Conservation (phyloP, 2,329 filamentous ascomycete genomes). For the Myriangium duriaei region DNA sequence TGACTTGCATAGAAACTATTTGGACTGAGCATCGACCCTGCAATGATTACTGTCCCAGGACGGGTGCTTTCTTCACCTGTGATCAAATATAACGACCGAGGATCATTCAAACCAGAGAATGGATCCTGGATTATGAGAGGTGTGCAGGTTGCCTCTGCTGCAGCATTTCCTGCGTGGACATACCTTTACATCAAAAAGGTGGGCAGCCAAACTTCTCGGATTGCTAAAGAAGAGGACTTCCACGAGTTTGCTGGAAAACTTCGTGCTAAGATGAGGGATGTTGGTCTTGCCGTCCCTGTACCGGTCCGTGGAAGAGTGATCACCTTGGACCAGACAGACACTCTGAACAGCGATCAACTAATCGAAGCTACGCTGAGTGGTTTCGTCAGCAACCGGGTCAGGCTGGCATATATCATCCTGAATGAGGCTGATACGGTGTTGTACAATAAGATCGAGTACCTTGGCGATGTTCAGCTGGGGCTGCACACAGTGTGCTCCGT, state of each 20-base stretch:
- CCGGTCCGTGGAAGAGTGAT: neutral
- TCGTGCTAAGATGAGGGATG: no score
- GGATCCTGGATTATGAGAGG: neutral
- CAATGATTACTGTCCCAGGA: neutral
- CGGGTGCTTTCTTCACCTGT: neutral
- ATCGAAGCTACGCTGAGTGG: no score
- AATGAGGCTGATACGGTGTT: neutral
- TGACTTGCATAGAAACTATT: no score
- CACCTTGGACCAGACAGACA: no score
- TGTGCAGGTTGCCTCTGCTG: neutral
- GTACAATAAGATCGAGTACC: constrained; percentile 55
- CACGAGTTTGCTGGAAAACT: no score
- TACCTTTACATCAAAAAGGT: no score
- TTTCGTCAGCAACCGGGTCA: no score
- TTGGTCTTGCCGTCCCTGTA: neutral
- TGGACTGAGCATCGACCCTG: neutral
- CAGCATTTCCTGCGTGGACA: neutral
- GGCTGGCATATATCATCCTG: neutral
- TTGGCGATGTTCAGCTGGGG: constrained; percentile 54
- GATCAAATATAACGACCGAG: neutral
- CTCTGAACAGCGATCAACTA: no score
- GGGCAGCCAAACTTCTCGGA: no score
- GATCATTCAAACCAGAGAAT: neutral
- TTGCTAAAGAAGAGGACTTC: no score
- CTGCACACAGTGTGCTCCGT: constrained; percentile 57